phyloP scores from a whole-genome alignment of 140 eudicot genomes.

The Stevia rebaudiana region DNA sequence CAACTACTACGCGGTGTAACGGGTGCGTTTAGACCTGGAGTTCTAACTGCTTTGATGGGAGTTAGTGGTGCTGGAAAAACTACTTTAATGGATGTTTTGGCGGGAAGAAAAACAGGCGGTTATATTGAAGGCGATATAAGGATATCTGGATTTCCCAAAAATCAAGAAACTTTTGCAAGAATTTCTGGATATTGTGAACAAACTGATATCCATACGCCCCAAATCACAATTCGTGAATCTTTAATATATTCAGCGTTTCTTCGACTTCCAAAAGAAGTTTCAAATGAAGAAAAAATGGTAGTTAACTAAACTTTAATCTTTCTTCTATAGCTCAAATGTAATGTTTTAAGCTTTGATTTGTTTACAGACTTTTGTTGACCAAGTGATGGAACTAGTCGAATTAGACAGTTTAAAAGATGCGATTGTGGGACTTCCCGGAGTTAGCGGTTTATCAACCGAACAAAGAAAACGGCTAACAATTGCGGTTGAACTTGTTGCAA shows the following conservation, averaged over 20 bases:
- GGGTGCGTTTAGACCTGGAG: constrained; percentile 93
- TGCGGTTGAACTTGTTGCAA: constrained; percentile 94
- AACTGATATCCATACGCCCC: constrained; percentile 90
- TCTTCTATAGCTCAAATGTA: not conserved
- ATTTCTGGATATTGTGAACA: constrained; percentile 93
- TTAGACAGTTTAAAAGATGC: constrained; percentile 61
- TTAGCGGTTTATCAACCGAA: constrained; percentile 84
- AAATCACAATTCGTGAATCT: constrained; percentile 77
- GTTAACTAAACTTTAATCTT: not conserved
- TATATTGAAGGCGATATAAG: constrained; percentile 81
- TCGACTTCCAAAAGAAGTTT: constrained; percentile 72
- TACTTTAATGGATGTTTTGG: constrained; percentile 85
- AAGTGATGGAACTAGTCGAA: constrained; percentile 93
- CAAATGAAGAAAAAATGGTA: constrained; percentile 60
- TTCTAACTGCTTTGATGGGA: constrained; percentile 87
- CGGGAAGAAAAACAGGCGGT: constrained; percentile 96
- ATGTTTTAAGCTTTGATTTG: not conserved
- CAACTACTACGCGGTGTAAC: constrained; percentile 75
- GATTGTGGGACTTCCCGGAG: constrained; percentile 85
- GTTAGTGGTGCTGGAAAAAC: constrained; percentile 99
- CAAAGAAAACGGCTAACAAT: constrained; percentile 88
- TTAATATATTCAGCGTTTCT: constrained; percentile 83
- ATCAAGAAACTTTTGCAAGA: constrained; percentile 88
- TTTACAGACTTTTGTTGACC: constrained; percentile 66
- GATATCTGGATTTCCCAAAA: constrained; percentile 80